Evolutionary conservation across 164 flowering plant genomes (phyloP), one percentile per base, ranked within the genome.

Genomic region (Magnolia sinica): DNA sequence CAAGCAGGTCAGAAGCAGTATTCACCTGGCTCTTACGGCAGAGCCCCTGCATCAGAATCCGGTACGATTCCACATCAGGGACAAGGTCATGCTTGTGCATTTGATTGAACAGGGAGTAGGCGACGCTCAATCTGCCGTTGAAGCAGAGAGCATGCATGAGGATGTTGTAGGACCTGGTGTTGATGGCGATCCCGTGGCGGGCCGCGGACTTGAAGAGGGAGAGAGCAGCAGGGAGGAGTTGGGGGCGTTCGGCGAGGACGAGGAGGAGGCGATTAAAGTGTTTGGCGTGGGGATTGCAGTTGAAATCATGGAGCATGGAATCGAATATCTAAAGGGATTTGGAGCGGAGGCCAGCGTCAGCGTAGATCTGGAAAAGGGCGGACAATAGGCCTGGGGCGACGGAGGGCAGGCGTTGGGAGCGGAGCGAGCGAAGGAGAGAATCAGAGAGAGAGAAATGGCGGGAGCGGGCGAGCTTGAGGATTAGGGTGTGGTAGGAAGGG

Each of bases 21-120:
- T 86, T 88, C 71, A 93, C 95, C 81, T 93, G 98, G 77, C 93
- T 87, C 82, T 87, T 93, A 82, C 98, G 86, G 80, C 98, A 93
- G 82, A 95, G 77, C 11, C 89, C 98, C 79, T 95, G 98, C 89
- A 91, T 95, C 73, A 95, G 68, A 80, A 90, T 90, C 80, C 93
- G 79, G 82, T 93, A 93, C 4, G 89, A 79, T 81, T 93, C 95
- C 2, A 88, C 88, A 79, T 90, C 87, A 0, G 97, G 98, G 55
- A 88, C 52, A 24, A 93, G 51, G 58, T 88, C 94, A 76, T 91
- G 87, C 91, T 90, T 86, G 76, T 85, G 84, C 96, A 95, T 95
- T 82, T 87, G 78, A 73, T 90, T 87, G 81, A 95, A 93, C 84
- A 93, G 80, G 3, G 74, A 14, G 84, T 89, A 91, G 0, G 98